A percentile compares a stretch with the other conserved stretches of the same genome.
Conservation (phyloP, 805 yeast species). For the Myxozyma udenii region DNA sequence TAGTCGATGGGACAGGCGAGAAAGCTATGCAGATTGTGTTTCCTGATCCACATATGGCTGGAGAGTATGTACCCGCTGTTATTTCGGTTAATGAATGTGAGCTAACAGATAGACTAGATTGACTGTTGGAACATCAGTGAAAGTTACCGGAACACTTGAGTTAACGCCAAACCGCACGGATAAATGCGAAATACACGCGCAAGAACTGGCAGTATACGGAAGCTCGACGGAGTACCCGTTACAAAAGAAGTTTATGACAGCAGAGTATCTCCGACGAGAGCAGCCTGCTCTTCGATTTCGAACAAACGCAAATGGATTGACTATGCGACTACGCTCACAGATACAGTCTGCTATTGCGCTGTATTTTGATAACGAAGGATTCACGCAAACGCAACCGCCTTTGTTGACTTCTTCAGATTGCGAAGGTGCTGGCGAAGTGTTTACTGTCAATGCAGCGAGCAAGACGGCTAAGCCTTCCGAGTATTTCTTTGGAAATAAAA, state of each 20-base stretch:
- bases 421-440: conserved; percentile 96
- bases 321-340: conserved; percentile 69
- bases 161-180: conserved; percentile 22
- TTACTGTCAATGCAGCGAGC: conserved; percentile 48
- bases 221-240: conserved; percentile 55
- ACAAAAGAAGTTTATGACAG: conserved; percentile 72
- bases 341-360: conserved; percentile 53
- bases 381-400: conserved; percentile 80
- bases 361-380: conserved; percentile 55
- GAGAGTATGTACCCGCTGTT: conserved; percentile 22
- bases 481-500: conserved; percentile 59
- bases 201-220: conserved; percentile 40
- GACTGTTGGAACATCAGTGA: conserved; percentile 13
- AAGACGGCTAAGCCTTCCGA: not conserved
- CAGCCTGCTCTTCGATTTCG: conserved; percentile 78
- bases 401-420: conserved; percentile 85
- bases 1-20: conserved; percentile 71
- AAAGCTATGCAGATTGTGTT: conserved; percentile 53
- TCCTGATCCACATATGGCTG: conserved; percentile 36
- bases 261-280: conserved; percentile 59
- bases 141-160: conserved; percentile 13
- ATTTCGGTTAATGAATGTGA: not conserved
- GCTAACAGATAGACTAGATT: not conserved
- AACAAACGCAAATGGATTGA: conserved; percentile 59
- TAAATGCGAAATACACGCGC: conserved; percentile 49